Conservation (phyloP, 2,329 filamentous ascomycete genomes). For the Nemania diffusa region DNA sequence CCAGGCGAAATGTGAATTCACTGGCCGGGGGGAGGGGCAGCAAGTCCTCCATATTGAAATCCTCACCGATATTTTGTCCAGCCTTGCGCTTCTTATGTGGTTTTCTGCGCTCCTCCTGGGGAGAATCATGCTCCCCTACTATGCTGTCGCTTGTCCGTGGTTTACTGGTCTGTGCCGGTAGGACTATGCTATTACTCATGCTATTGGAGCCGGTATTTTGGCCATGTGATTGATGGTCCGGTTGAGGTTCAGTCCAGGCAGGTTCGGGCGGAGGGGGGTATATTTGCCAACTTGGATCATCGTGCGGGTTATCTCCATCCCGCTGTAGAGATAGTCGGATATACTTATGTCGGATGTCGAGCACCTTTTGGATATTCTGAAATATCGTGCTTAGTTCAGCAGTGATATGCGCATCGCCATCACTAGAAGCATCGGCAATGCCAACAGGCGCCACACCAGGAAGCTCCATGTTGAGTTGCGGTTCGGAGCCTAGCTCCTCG, state of each 20-base stretch:
- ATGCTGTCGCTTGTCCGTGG: constrained; percentile 40
- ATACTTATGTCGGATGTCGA: constrained; percentile 90
- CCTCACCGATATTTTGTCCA: constrained; percentile 89
- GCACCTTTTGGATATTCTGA: constrained; percentile 87
- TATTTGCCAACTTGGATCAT: constrained; percentile 83
- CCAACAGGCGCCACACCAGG: constrained; percentile 70
- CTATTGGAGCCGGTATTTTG: constrained; percentile 56
- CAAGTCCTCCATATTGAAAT: constrained; percentile 85
- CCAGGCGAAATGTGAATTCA: constrained; percentile 80
- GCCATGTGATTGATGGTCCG: constrained; percentile 52
- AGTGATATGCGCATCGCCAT: constrained; percentile 82
- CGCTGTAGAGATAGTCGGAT: constrained; percentile 86
- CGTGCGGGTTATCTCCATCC: constrained; percentile 85
- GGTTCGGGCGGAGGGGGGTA: constrained; percentile 94
- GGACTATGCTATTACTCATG: constrained; percentile 58
- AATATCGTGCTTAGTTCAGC: constrained; percentile 88
- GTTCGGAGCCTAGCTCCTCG: constrained; percentile 29
- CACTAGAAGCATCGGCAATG: constrained; percentile 72
- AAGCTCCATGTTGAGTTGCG: constrained; percentile 54
- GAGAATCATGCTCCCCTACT: constrained; percentile 46
- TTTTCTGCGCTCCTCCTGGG: constrained; percentile 54
- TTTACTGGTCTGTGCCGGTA: constrained; percentile 49
- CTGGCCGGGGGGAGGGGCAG: constrained; percentile 77
- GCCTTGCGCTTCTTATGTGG: constrained; percentile 77
- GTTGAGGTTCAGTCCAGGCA: constrained; percentile 75